Conservation (phyloP, 2,329 filamentous ascomycete species). For the Anisogramma anomala region DNA sequence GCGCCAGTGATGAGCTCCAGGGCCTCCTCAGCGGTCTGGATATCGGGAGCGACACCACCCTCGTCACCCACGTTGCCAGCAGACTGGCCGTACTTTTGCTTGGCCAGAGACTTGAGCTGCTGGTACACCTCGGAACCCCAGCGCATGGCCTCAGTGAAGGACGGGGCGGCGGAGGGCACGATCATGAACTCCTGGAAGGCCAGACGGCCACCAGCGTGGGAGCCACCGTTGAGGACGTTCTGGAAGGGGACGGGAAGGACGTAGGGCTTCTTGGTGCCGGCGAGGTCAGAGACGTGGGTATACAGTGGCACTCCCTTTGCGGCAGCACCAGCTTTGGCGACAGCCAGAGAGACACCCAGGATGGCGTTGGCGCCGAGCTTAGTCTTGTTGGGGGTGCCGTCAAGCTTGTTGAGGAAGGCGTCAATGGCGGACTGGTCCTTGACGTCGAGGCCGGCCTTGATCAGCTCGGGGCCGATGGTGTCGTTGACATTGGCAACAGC, state of each 20-base stretch:
- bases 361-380: slow-evolving; percentile 84
- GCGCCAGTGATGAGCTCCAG: slow-evolving; percentile 83
- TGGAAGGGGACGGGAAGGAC: slow-evolving; percentile 85
- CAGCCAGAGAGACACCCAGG: slow-evolving; percentile 70
- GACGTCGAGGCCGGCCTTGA: slow-evolving; percentile 72
- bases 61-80: slow-evolving; percentile 98
- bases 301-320: slow-evolving; percentile 83
- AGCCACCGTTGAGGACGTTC: slow-evolving; percentile 87
- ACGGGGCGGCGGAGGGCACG: slow-evolving; percentile 71
- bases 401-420: slow-evolving; percentile 73
- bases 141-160: slow-evolving; percentile 92
- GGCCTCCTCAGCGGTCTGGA: slow-evolving; percentile 92
- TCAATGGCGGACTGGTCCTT: slow-evolving; percentile 80
- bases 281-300: slow-evolving; percentile 76
- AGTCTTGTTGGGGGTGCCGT: slow-evolving; percentile 77
- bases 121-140: slow-evolving; percentile 98
- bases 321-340: slow-evolving; percentile 81
- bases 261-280: slow-evolving; percentile 83
- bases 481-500: slow-evolving; percentile 80
- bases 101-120: slow-evolving; percentile 88
- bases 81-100: slow-evolving; percentile 99
- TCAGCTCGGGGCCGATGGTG: slow-evolving; percentile 66
- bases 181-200: slow-evolving; percentile 98
- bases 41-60: slow-evolving; percentile 98
- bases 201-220: slow-evolving; percentile 91